A percentile compares a stretch with the other conserved stretches of the same genome.
These are phyloP conservation scores for Silybum marianum DNA, from an alignment of 129 eudicot genomes.

Conservation along the genomic window DNA sequence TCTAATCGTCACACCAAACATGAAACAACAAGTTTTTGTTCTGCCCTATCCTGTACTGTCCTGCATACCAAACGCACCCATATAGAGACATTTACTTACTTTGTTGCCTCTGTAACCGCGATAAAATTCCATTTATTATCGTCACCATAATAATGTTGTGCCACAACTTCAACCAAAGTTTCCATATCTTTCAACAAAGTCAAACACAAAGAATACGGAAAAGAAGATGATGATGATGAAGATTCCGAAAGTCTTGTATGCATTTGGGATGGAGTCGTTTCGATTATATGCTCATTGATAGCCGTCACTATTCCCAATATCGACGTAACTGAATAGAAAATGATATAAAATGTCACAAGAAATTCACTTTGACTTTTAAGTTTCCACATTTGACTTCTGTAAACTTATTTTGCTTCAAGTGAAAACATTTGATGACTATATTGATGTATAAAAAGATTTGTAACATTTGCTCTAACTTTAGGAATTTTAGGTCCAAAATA, in stretches of 20 bases:
- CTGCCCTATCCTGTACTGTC: too few relatives aligned
- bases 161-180: constrained; percentile 87
- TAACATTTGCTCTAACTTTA: neutral
- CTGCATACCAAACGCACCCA: neutral
- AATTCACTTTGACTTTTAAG: neutral
- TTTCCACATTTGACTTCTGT: constrained; percentile 10
- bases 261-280: constrained; percentile 55
- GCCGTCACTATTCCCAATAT: constrained; percentile 78
- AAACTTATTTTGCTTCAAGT: neutral
- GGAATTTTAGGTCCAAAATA: neutral
- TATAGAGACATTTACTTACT: constrained; percentile 48
- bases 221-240: constrained; percentile 32
- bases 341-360: constrained; percentile 9
- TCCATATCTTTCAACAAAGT: constrained; percentile 83
- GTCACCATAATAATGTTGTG: constrained; percentile 77
- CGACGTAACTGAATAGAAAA: constrained; percentile 71
- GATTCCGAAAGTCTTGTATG: constrained; percentile 29
- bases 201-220: constrained; percentile 76
- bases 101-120: constrained; percentile 73
- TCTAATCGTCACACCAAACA: too few relatives aligned
- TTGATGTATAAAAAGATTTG: neutral
- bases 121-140: constrained; percentile 90
- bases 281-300: constrained; percentile 87
- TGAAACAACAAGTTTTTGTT: neutral
- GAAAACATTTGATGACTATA: neutral